Evolutionary conservation across 768 basidiomycete species (phyloP).

Genomic region (Auriscalpium orientale): DNA sequence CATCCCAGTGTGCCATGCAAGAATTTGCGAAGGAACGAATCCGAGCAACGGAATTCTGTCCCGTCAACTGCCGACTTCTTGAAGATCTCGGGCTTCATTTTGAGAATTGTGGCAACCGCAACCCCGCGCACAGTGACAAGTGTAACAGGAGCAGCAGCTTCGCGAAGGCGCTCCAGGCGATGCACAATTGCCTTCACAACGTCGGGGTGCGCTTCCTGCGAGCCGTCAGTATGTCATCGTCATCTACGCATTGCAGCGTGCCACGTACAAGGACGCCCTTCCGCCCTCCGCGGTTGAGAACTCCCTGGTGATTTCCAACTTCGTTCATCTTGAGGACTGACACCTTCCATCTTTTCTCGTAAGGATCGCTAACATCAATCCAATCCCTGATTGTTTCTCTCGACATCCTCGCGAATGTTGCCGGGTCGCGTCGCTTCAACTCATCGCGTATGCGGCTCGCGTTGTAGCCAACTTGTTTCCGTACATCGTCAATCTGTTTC

Average conservation of each 20-base stretch:
- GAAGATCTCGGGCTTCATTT: conserved; percentile 23
- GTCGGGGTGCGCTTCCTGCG: not conserved
- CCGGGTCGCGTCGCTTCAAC: too few species aligned
- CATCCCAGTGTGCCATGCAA: conserved; percentile 19
- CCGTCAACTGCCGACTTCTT: conserved; percentile 18
- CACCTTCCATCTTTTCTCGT: too few species aligned
- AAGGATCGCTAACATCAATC: not conserved
- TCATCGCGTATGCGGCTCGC: too few species aligned
- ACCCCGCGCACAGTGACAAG: conserved; percentile 22
- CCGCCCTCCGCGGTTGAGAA: too few species aligned
- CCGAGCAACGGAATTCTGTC: conserved; percentile 21
- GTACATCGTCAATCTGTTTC: not conserved
- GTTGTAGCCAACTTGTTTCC: not conserved
- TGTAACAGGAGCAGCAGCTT: not conserved
- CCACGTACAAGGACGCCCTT: too few species aligned
- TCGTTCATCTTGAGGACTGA: too few species aligned
- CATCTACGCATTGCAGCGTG: too few species aligned
- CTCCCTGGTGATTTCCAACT: too few species aligned
- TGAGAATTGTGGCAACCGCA: conserved; percentile 22
- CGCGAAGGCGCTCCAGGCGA: not conserved
- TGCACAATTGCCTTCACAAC: not conserved
- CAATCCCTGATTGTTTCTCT: not conserved
- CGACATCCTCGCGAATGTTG: not conserved
- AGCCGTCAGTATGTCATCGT: too few species aligned
- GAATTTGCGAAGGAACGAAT: conserved; percentile 21